Evolutionary conservation across 2,329 filamentous ascomycete species (phyloP).

Genomic region (Epicoccum sorghinum): DNA sequence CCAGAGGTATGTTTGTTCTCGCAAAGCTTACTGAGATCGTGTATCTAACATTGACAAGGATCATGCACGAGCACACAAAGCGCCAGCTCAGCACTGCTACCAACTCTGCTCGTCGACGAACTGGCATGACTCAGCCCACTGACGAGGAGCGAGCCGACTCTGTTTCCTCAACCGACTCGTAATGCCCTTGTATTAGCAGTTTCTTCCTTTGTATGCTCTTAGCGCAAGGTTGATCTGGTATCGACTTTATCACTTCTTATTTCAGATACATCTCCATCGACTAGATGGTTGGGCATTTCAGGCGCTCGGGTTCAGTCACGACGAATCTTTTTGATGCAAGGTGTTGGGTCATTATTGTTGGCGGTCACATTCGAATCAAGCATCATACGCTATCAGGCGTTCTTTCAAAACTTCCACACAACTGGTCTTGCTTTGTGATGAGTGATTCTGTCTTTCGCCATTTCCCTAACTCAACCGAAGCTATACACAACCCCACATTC

Average conservation of each 20-base stretch:
- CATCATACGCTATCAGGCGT: conserved; percentile 5
- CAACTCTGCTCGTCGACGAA: conserved; percentile 52
- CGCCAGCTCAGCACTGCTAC: conserved; percentile 55
- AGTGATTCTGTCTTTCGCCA: no score
- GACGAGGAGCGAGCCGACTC: conserved; percentile 17
- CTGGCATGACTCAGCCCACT: conserved; percentile 15
- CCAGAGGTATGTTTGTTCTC: conserved; percentile 45
- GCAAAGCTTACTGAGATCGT: neutral
- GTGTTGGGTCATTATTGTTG: conserved; percentile 2
- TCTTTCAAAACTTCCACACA: neutral
- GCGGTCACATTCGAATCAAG: conserved; percentile 1
- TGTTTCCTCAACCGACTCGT: conserved; percentile 30
- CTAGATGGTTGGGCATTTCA: conserved; percentile 5
- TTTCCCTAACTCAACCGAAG: no score
- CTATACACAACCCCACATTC: no score
- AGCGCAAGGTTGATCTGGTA: conserved; percentile 11
- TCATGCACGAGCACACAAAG: conserved; percentile 60
- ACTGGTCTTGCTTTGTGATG: no score
- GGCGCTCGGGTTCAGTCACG: conserved; percentile 1
- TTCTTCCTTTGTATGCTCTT: neutral
- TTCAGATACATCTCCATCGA: neutral
- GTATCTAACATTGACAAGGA: conserved; percentile 36
- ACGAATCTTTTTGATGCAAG: neutral
- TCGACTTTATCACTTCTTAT: neutral
- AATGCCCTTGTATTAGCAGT: neutral